These are phyloP conservation scores for Teunomyces aglyptinius DNA, from an alignment of 805 yeast species.

Conservation along the genomic window DNA sequence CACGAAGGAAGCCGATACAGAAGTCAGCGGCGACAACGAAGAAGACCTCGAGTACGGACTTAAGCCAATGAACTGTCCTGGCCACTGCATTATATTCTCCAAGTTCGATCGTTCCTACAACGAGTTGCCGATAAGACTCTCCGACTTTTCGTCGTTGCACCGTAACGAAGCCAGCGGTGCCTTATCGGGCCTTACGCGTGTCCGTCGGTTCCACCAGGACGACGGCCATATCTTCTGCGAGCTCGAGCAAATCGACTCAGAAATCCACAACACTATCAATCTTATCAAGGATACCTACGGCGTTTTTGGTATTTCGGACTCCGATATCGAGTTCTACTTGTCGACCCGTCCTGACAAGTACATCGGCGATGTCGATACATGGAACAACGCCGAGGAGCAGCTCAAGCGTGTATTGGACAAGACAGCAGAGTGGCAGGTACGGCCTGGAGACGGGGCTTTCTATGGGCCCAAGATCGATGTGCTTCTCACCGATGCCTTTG, in stretches of 20 bases:
- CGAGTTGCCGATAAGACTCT: slow-evolving; percentile 80
- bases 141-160: slow-evolving; percentile 91
- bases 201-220: slow-evolving; percentile 94
- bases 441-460: slow-evolving; percentile 95
- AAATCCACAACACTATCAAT: slow-evolving; percentile 68
- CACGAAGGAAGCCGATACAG: slow-evolving; percentile 22
- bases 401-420: slow-evolving; percentile 58
- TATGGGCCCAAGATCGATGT: slow-evolving; percentile 97
- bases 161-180: slow-evolving; percentile 96
- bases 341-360: slow-evolving; percentile 86
- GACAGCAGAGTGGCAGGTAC: slow-evolving; percentile 61
- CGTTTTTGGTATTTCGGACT: slow-evolving; percentile 54
- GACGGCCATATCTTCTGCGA: slow-evolving; percentile 97
- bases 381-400: slow-evolving; percentile 80
- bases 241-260: slow-evolving; percentile 68
- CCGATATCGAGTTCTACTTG: slow-evolving; percentile 58
- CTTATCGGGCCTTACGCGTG: slow-evolving; percentile 86
- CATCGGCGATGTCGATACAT: slow-evolving; percentile 72
- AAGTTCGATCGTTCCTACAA: slow-evolving; percentile 76
- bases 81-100: slow-evolving; percentile 83
- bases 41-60: slow-evolving; percentile 58
- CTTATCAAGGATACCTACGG: slow-evolving; percentile 74
- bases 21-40: slow-evolving; percentile 10
- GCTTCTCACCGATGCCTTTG: slow-evolving; percentile 72
- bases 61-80: slow-evolving; percentile 96